Conservation (phyloP, 176 grass and related monocot species). For the Oryza glumipatula region DNA sequence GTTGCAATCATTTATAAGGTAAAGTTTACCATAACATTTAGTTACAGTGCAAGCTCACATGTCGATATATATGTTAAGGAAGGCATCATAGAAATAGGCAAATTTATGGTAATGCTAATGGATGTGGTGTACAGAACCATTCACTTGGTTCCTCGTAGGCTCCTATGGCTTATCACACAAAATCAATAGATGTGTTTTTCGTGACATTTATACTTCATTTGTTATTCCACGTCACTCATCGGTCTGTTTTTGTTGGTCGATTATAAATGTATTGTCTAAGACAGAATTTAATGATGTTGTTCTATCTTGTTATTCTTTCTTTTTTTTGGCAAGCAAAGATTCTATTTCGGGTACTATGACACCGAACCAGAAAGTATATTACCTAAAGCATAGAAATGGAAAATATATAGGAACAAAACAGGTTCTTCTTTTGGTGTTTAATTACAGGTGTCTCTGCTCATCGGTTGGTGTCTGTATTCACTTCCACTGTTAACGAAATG, state of each 20-base stretch:
- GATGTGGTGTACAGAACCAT: background rate
- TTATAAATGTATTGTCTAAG: background rate
- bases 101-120: background rate
- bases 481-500: background rate
- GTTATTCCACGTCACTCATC: background rate
- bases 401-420: background rate
- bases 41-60: background rate
- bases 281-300: background rate
- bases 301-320: background rate
- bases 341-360: background rate
- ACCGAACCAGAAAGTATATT: background rate
- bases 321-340: background rate
- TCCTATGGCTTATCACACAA: background rate
- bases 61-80: background rate
- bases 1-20: background rate
- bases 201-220: background rate
- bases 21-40: background rate
- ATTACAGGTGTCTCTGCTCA: background rate
- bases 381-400: constrained; percentile 1
- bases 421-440: background rate
- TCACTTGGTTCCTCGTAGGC: background rate
- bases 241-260: background rate
- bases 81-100: background rate
- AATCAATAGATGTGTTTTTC: background rate
- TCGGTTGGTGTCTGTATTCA: background rate